Evolutionary conservation across 331 rosid species (phyloP).

Genomic region (Saraca asoca): DNA sequence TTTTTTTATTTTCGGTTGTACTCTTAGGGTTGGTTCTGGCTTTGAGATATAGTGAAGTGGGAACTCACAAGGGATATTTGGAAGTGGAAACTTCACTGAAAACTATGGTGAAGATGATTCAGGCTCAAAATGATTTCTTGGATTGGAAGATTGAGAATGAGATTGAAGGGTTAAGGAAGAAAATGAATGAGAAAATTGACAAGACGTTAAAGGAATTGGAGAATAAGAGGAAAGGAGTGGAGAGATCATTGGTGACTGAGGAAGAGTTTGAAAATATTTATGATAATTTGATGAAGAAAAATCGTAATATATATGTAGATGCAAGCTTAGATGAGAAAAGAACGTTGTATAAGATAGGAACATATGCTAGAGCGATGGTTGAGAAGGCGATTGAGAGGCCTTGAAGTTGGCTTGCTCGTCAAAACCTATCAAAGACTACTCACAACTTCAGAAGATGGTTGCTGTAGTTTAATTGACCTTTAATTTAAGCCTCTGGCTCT

Average conservation of each 20-base stretch:
- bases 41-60: conserved; percentile 35
- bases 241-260: conserved; percentile 61
- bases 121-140: conserved; percentile 77
- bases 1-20: conserved; percentile 50
- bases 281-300: too few species aligned
- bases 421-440: too few species aligned
- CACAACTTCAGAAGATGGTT: too few species aligned
- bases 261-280: conserved; percentile 73
- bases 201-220: conserved; percentile 61
- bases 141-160: conserved; percentile 70
- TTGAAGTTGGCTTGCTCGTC: too few species aligned
- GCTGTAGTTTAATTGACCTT: too few species aligned
- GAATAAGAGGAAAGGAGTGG: conserved; percentile 53
- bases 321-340: too few species aligned
- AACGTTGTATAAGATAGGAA: too few species aligned
- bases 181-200: conserved; percentile 53
- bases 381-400: too few species aligned
- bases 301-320: too few species aligned
- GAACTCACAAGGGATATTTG: conserved; percentile 45
- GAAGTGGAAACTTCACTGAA: conserved; percentile 70
- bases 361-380: too few species aligned
- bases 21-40: conserved; percentile 62
- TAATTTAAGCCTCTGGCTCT: too few species aligned
- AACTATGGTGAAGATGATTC: conserved; percentile 63
- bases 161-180: conserved; percentile 68